Evolutionary conservation across 2,329 filamentous ascomycete genomes (phyloP), one percentile per base, ranked within the genome.

Genomic region (Colletotrichum sansevieriae): DNA sequence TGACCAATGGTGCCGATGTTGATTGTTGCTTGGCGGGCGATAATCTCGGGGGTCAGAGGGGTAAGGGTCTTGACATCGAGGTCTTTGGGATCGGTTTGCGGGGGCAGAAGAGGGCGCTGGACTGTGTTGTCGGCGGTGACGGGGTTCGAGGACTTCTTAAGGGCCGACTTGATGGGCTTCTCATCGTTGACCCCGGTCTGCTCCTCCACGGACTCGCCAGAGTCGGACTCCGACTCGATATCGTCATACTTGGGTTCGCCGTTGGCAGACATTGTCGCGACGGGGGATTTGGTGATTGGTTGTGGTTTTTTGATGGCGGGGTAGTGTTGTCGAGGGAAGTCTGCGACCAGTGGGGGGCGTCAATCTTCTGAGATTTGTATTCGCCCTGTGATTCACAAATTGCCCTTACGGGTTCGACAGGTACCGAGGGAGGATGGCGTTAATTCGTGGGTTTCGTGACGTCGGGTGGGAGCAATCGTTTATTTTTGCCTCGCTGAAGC

Each of bases 1-100:
- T 98, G 96, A 65, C 95, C 95, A 81, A 99, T 98, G 71, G 96
- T 98, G 73, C 95, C 96, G 76, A 98, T 98, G 84, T 98, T 98
- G 87, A 98, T 98, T 65, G 96, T 99, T 64, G 96, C 96, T 87
- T 99, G 96, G 77, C 96, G 90, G 71, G 94, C 94, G 78, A 99
- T 99, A 79, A 99, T 98, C 81, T 98, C 95, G 73, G 95, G 94
- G 15, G 95, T 97, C 75, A 98, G 85, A 66, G 96, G 95, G 73
- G 87, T 93, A 75, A 99, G 85, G 61, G 83, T 89, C 73, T 89
- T 88, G 76, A 98, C 88, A 77, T 98, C 93, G 77, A 99, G 88
- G 75, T 94, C 91, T 80, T 92, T 90, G 76, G 96, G 94, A 74
- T 99, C 93, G 73, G 96, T 97, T 85, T 99, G 96, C 75, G 94